phyloP scores from a whole-genome alignment of 1,139 yeast species.

The Kurtzmaniella natalensis region DNA sequence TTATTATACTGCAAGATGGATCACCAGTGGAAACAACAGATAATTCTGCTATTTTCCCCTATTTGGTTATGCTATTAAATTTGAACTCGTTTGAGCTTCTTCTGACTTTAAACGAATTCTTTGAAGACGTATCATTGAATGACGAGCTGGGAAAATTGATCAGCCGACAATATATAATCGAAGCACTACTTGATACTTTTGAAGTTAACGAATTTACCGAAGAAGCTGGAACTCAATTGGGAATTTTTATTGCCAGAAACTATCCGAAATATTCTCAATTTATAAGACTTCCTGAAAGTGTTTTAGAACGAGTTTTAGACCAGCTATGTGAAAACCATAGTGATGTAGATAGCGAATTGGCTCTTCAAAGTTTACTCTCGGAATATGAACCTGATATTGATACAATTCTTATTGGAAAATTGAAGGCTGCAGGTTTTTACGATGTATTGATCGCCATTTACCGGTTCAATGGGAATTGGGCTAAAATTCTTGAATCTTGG shows the following conservation, averaged over 20 bases:
- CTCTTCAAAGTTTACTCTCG: constrained; percentile 64
- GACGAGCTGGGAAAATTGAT: constrained; percentile 38
- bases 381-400: constrained; percentile 54
- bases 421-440: constrained; percentile 51
- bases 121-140: constrained; percentile 69
- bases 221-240: constrained; percentile 39
- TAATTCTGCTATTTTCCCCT: constrained; percentile 53
- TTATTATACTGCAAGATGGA: constrained; percentile 11
- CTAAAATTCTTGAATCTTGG: constrained; percentile 45
- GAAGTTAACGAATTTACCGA: constrained; percentile 30
- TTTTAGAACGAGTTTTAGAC: constrained; percentile 44
- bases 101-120: constrained; percentile 67
- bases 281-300: constrained; percentile 60
- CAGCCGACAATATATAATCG: constrained; percentile 63
- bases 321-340: constrained; percentile 45
- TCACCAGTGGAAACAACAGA: constrained; percentile 10
- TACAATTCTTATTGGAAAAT: constrained; percentile 41
- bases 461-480: constrained; percentile 46
- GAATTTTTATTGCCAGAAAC: constrained; percentile 71
- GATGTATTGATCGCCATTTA: constrained; percentile 58
- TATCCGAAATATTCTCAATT: constrained; percentile 80
- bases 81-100: constrained; percentile 55
- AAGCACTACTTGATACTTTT: constrained; percentile 55
- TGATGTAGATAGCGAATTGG: constrained; percentile 61
- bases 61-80: constrained; percentile 45